Conservation (phyloP, 306 rosid genomes). For the Luffa aegyptiaca region DNA sequence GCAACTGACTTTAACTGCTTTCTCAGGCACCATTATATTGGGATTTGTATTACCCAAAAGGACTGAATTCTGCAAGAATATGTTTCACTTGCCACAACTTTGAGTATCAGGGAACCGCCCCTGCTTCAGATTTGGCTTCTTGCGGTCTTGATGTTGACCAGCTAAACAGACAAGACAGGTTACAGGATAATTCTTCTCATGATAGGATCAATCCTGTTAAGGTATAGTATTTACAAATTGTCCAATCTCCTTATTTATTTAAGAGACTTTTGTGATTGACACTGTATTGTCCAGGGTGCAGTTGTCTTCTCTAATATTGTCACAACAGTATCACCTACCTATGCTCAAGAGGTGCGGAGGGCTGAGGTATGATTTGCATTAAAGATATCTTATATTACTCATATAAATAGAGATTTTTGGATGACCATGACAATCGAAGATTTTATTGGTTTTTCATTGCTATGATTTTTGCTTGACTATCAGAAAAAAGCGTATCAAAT, state of each 20-base stretch:
- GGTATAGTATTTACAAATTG: conserved; percentile 35
- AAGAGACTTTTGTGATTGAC: background rate
- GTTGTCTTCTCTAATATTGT: conserved; percentile 91
- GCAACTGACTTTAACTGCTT: conserved; percentile 11
- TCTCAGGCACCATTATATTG: conserved; percentile 91
- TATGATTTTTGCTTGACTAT: background rate
- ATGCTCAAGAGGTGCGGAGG: conserved; percentile 89
- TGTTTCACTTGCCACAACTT: conserved; percentile 98
- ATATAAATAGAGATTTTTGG: background rate
- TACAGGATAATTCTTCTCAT: conserved; percentile 80
- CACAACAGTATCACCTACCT: conserved; percentile 94
- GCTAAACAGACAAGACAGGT: conserved; percentile 72
- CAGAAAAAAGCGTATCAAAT: background rate
- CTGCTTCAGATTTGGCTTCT: conserved; percentile 63
- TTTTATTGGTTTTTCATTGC: background rate
- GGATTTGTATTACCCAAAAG: conserved; percentile 70
- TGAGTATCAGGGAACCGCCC: conserved; percentile 89
- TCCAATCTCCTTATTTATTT: background rate
- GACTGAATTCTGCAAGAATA: conserved; percentile 86
- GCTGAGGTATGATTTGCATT: conserved; percentile 53
- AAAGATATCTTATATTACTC: background rate
- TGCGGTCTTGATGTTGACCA: conserved; percentile 77
- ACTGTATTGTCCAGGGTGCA: conserved; percentile 57
- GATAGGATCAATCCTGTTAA: conserved; percentile 77
- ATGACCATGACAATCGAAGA: background rate